These are phyloP conservation scores for Cordyceps javanica DNA, from an alignment of 2,329 filamentous ascomycete species.

Conservation along the genomic window DNA sequence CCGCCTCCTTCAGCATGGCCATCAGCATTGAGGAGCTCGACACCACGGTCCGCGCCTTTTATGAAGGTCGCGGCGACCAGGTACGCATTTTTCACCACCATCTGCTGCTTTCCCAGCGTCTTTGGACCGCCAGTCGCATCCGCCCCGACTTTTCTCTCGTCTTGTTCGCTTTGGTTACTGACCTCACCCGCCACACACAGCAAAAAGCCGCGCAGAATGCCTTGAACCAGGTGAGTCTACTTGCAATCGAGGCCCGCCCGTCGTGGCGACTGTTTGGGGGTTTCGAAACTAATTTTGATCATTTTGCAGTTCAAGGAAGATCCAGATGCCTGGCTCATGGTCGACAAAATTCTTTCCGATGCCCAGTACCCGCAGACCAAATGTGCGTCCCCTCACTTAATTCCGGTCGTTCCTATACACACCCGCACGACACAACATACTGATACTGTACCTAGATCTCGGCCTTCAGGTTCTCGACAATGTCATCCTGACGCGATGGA, in stretches of 20 bases:
- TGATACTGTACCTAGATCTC: conserved; percentile 55
- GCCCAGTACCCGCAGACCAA: conserved; percentile 94
- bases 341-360: conserved; percentile 93
- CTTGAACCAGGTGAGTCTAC: conserved; percentile 72
- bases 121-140: conserved; percentile 23
- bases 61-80: conserved; percentile 90
- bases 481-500: conserved; percentile 99
- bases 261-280: background rate
- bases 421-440: conserved; percentile 15
- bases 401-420: conserved; percentile 7
- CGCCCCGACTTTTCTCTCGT: background rate
- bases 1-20: conserved; percentile 46
- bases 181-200: conserved; percentile 36
- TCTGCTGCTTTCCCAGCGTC: conserved; percentile 26
- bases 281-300: background rate
- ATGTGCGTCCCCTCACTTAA: conserved; percentile 52
- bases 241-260: background rate
- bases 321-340: conserved; percentile 93
- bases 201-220: conserved; percentile 94
- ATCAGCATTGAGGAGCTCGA: conserved; percentile 89
- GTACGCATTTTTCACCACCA: conserved; percentile 43
- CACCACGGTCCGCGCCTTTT: conserved; percentile 92
- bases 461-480: conserved; percentile 95
- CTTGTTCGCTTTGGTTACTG: background rate
- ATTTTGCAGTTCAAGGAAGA: conserved; percentile 87